Conservation (phyloP, 2,329 filamentous ascomycete species). For the Cytospora chrysosperma region DNA sequence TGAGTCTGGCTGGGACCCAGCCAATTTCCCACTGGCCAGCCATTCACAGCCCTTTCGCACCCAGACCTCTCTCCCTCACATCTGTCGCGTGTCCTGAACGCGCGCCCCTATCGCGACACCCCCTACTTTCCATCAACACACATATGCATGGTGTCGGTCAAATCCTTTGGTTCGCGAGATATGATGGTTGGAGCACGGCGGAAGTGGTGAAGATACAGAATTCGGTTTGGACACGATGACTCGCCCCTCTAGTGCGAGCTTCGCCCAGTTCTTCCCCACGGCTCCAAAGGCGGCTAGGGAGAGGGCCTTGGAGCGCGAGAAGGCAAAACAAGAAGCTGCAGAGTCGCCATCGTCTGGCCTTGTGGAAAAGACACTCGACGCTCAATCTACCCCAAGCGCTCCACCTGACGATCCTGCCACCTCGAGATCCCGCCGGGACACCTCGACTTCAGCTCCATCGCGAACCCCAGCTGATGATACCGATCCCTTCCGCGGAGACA, state of each 20-base stretch:
- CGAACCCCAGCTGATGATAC: slow-evolving; percentile 50
- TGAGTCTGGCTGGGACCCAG: slow-evolving; percentile 7
- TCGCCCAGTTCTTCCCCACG: slow-evolving; percentile 83
- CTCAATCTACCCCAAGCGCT: slow-evolving; percentile 28
- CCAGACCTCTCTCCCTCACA: slow-evolving; percentile 3
- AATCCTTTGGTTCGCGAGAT: slow-evolving; percentile 40
- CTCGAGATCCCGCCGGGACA: slow-evolving; percentile 37
- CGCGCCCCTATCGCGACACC: slow-evolving; percentile 19
- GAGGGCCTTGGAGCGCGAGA: slow-evolving; percentile 59
- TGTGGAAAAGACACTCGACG: slow-evolving; percentile 28
- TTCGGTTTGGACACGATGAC: slow-evolving; percentile 60
- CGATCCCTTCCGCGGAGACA: slow-evolving; percentile 62
- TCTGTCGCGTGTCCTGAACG: slow-evolving; percentile 23
- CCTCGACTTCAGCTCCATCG: slow-evolving; percentile 37
- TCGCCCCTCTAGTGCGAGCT: slow-evolving; percentile 72
- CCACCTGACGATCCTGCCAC: slow-evolving; percentile 30
- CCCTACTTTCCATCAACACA: slow-evolving; percentile 19
- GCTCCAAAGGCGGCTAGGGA: slow-evolving; percentile 66
- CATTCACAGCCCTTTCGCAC: slow-evolving; percentile 9
- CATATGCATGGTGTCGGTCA: slow-evolving; percentile 40
- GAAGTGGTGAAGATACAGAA: slow-evolving; percentile 50
- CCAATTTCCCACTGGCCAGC: slow-evolving; percentile 21
- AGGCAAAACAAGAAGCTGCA: slow-evolving; percentile 51
- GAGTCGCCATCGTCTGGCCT: slow-evolving; percentile 30
- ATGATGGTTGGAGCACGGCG: slow-evolving; percentile 58